phyloP scores from a whole-genome alignment of 805 yeast genomes.

The Starmerella floricola region DNA sequence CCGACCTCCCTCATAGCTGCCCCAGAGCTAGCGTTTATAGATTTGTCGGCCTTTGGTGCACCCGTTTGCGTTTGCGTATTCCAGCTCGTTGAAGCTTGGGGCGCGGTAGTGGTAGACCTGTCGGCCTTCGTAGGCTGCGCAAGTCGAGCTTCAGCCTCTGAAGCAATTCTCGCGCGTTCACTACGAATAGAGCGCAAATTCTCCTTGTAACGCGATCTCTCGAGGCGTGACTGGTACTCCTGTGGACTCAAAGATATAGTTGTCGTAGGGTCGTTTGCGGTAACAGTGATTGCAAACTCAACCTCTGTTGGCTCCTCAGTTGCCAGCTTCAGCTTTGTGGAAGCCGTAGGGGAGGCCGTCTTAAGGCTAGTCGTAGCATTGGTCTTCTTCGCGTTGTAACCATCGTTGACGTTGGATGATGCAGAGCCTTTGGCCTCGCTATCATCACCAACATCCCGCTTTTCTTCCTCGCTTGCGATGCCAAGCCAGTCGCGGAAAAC shows the following conservation, averaged over 20 bases:
- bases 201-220: slow-evolving; percentile 12
- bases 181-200: slow-evolving; percentile 18
- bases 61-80: too few relatives aligned
- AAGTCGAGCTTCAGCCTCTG: slow-evolving; percentile 1
- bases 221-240: slow-evolving; percentile 14
- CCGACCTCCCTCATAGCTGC: too few relatives aligned
- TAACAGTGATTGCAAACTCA: slow-evolving; percentile 14
- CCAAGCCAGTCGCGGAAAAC: neutral
- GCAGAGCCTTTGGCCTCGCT: too few relatives aligned
- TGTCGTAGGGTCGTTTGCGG: slow-evolving; percentile 15
- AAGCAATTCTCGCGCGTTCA: slow-evolving; percentile 9
- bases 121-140: neutral
- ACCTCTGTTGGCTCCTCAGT: too few relatives aligned
- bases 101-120: neutral
- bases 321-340: too few relatives aligned
- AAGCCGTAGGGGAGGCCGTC: too few relatives aligned
- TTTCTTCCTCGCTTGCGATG: neutral
- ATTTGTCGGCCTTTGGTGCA: too few relatives aligned
- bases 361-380: too few relatives aligned
- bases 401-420: too few relatives aligned
- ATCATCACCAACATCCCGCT: neutral
- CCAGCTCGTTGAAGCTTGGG: neutral
- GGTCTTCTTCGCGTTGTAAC: too few relatives aligned
- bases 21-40: too few relatives aligned
- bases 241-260: slow-evolving; percentile 16